Percentiles rank a stretch among this genome's conserved stretches.
Evolutionary conservation across 148 eudicot genomes (phyloP).

Genomic region (Fagopyrum homotropicum): DNA sequence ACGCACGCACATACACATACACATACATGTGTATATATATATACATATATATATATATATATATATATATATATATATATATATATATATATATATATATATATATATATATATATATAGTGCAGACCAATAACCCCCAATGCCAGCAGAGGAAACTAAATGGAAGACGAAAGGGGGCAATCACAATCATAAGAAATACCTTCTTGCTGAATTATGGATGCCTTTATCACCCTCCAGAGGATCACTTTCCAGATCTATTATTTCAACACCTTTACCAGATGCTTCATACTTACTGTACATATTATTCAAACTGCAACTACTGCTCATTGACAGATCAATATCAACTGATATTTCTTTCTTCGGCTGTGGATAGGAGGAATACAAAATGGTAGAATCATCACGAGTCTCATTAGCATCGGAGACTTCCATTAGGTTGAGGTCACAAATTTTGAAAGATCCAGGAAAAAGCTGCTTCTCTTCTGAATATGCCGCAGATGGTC

Average conservation of each 20-base stretch:
- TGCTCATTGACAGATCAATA: conserved; percentile 69
- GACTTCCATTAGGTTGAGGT: conserved; percentile 73
- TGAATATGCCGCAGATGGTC: conserved; percentile 29
- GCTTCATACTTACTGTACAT: conserved; percentile 37
- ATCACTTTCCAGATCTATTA: conserved; percentile 83
- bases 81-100: no score
- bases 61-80: neutral
- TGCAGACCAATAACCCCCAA: neutral
- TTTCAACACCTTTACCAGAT: conserved; percentile 58
- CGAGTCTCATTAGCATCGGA: conserved; percentile 56
- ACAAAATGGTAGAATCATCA: conserved; percentile 29
- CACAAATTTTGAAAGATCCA: conserved; percentile 75
- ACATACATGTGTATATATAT: no score
- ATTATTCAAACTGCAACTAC: conserved; percentile 28
- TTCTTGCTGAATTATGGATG: conserved; percentile 33
- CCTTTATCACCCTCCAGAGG: conserved; percentile 43
- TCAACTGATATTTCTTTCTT: conserved; percentile 37
- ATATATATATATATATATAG: neutral
- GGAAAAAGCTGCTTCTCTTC: conserved; percentile 81
- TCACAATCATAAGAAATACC: conserved; percentile 24
- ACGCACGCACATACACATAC: neutral
- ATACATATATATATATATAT: neutral
- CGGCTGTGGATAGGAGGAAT: conserved; percentile 38
- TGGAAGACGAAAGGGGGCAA: neutral
- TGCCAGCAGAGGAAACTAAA: neutral